A percentile compares a stretch with the other conserved stretches of the same genome.
Evolutionary conservation across 2,329 filamentous ascomycete genomes (phyloP).

Genomic region (Kalmusia sp.): DNA sequence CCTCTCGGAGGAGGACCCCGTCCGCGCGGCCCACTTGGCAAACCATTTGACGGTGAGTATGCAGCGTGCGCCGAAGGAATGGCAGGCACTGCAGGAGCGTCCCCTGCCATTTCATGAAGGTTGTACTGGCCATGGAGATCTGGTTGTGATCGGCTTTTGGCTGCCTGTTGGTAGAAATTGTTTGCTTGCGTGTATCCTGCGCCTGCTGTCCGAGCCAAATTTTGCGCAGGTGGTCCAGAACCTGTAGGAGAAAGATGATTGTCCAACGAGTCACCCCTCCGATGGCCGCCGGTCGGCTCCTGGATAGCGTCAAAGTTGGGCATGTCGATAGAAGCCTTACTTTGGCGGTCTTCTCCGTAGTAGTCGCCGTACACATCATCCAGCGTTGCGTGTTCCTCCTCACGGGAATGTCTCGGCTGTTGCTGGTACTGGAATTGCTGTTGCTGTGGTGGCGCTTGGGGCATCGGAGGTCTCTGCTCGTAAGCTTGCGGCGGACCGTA

Average conservation of each 20-base stretch:
- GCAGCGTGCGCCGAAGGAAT: conserved; percentile 59
- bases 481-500: conserved; percentile 22
- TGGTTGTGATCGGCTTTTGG: conserved; percentile 71
- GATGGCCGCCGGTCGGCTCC: conserved; percentile 37
- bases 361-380: conserved; percentile 61
- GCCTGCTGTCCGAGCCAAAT: conserved; percentile 16
- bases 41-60: conserved; percentile 28
- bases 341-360: conserved; percentile 49
- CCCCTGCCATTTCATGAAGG: conserved; percentile 75
- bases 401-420: conserved; percentile 30
- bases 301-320: conserved; percentile 67
- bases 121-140: conserved; percentile 56
- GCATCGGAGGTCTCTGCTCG: conserved; percentile 40
- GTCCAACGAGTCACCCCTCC: conserved; percentile 47
- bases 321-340: conserved; percentile 63
- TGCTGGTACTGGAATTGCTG: conserved; percentile 24
- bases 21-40: conserved; percentile 36
- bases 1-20: conserved; percentile 35
- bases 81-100: conserved; percentile 58
- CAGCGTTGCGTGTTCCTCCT: conserved; percentile 50
- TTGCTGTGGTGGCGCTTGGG: conserved; percentile 29
- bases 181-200: conserved; percentile 16
- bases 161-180: conserved; percentile 51
- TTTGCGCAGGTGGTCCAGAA: conserved; percentile 15
- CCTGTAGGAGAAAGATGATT: conserved; percentile 36